Evolutionary conservation across 768 basidiomycete genomes (phyloP).

Genomic region (Amanita muscaria): DNA sequence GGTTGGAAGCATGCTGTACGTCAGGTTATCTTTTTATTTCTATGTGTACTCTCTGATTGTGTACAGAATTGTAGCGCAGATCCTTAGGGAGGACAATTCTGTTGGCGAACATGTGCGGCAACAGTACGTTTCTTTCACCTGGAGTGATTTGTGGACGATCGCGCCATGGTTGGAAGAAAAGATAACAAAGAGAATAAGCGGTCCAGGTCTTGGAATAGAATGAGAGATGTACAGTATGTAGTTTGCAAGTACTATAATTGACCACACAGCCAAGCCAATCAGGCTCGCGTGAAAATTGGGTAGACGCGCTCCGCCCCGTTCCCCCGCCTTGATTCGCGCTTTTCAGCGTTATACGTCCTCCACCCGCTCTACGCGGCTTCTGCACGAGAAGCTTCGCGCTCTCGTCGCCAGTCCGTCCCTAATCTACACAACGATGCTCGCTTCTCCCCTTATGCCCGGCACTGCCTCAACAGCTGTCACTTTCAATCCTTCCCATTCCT

Average conservation of each 20-base stretch:
- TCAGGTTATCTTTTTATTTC: constrained; percentile 7
- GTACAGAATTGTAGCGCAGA: constrained; percentile 53
- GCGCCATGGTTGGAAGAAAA: constrained; percentile 74
- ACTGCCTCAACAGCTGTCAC: constrained; percentile 21
- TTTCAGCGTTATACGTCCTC: neutral
- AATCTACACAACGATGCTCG: constrained; percentile 44
- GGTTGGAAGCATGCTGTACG: constrained; percentile 64
- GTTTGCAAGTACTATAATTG: no score
- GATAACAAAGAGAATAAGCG: constrained; percentile 57
- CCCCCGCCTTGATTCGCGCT: neutral
- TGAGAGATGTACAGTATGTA: constrained; percentile 1
- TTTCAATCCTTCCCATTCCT: constrained; percentile 39
- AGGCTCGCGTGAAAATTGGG: neutral
- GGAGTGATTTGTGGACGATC: constrained; percentile 59
- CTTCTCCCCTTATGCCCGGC: constrained; percentile 48
- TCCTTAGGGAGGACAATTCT: constrained; percentile 37
- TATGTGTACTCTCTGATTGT: neutral
- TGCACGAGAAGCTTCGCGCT: neutral
- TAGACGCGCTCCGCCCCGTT: neutral
- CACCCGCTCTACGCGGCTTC: neutral
- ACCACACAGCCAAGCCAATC: neutral
- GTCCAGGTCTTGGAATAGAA: constrained; percentile 60
- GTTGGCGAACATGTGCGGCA: constrained; percentile 34
- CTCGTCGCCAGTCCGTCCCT: neutral
- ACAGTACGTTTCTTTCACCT: constrained; percentile 64